phyloP scores from a whole-genome alignment of 2,329 filamentous ascomycete species.

The Tolypocladium nubicola region DNA sequence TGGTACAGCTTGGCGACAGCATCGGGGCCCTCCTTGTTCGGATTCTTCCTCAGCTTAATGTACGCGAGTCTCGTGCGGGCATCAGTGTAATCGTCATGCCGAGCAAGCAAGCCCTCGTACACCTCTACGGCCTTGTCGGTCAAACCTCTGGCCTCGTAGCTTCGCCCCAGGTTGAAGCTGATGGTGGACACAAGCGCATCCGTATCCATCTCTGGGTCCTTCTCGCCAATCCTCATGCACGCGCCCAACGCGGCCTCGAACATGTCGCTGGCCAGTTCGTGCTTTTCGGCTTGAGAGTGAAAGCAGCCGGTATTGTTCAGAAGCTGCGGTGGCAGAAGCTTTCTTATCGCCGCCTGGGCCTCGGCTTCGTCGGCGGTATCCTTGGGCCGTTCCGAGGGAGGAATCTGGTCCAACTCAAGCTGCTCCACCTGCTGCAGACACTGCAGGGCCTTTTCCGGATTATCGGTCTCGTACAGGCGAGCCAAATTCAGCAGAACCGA shows the following conservation, averaged over 20 bases:
- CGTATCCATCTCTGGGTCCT: conserved; percentile 66
- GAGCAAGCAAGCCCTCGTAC: conserved; percentile 74
- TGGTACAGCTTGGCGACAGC: conserved; percentile 79
- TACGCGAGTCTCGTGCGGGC: conserved; percentile 83
- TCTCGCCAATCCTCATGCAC: conserved; percentile 71
- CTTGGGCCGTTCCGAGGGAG: conserved; percentile 55
- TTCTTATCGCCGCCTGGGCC: conserved; percentile 53
- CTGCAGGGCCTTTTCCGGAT: conserved; percentile 82
- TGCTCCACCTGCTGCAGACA: conserved; percentile 89
- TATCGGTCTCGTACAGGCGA: conserved; percentile 75
- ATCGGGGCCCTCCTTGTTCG: conserved; percentile 77
- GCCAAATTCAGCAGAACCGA: conserved; percentile 87
- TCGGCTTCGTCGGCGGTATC: conserved; percentile 46
- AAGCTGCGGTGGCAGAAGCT: conserved; percentile 76
- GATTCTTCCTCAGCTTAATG: conserved; percentile 71
- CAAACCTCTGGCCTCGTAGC: conserved; percentile 78
- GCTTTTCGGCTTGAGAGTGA: conserved; percentile 78
- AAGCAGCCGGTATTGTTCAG: conserved; percentile 98
- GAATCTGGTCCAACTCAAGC: conserved; percentile 71
- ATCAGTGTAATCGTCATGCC: conserved; percentile 87
- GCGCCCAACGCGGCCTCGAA: conserved; percentile 89
- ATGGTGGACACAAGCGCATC: conserved; percentile 92
- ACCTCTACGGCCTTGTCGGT: conserved; percentile 76
- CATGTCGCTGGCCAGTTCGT: conserved; percentile 68
- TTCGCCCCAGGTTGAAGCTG: conserved; percentile 90